Conservation (phyloP, 305 asterid species). For the Solanum hybrid region DNA sequence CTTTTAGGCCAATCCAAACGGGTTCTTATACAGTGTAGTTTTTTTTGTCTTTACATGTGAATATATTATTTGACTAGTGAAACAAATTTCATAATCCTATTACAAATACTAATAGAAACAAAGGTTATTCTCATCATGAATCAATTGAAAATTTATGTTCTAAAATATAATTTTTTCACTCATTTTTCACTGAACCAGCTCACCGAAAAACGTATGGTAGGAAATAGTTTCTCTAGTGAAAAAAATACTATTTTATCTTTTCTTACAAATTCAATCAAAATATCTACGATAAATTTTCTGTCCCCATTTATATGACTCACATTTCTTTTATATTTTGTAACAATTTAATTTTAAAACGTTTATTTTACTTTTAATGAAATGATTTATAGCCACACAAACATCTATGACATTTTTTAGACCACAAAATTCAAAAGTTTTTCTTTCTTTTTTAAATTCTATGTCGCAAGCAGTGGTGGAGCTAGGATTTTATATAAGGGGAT, state of each 20-base stretch:
- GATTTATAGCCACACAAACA: too few relatives aligned
- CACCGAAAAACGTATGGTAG: too few relatives aligned
- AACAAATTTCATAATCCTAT: neutral
- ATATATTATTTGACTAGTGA: neutral
- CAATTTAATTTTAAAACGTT: too few relatives aligned
- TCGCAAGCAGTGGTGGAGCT: neutral
- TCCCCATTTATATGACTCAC: too few relatives aligned
- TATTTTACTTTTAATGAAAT: too few relatives aligned
- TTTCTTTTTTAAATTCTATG: too few relatives aligned
- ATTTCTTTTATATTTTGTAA: neutral
- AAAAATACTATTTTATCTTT: too few relatives aligned
- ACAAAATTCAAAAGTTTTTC: too few relatives aligned
- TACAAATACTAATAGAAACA: neutral
- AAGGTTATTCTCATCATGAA: neutral
- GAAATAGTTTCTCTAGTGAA: neutral
- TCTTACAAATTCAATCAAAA: neutral
- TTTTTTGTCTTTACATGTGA: neutral
- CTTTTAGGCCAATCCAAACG: too few relatives aligned
- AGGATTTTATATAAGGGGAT: too few relatives aligned
- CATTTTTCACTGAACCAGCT: accelerated
- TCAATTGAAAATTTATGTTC: too few relatives aligned
- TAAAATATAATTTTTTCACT: too few relatives aligned
- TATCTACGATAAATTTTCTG: neutral
- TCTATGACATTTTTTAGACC: neutral
- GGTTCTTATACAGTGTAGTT: neutral